Conservation (phyloP, 495 filamentous ascomycete genomes). For the Penicillium chermesinum region DNA sequence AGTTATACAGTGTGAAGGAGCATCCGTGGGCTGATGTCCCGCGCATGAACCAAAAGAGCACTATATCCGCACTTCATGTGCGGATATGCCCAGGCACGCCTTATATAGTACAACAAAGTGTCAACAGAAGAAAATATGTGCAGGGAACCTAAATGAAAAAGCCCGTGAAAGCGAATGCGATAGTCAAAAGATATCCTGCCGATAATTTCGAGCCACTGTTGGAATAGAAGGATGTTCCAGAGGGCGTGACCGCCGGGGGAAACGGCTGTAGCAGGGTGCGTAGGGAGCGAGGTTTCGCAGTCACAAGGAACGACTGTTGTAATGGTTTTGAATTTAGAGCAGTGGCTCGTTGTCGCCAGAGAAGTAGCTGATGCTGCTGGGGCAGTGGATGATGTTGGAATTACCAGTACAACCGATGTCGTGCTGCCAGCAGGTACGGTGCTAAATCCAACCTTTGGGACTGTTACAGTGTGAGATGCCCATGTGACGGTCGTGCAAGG, state of each 20-base stretch:
- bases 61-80: too few species aligned
- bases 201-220: neutral
- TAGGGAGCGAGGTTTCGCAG: neutral
- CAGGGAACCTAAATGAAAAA: neutral
- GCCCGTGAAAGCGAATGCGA: neutral
- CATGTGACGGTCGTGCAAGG: constrained; percentile 59
- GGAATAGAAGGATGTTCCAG: neutral
- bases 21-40: too few species aligned
- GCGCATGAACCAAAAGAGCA: too few species aligned
- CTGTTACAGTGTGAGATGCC: constrained; percentile 58
- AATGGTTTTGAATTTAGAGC: neutral
- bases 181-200: neutral
- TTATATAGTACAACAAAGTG: neutral
- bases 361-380: neutral
- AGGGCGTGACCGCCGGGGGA: neutral
- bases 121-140: neutral
- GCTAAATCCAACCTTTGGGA: constrained; percentile 67
- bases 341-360: neutral
- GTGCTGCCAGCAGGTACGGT: constrained; percentile 42
- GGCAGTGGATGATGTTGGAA: neutral
- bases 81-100: too few species aligned
- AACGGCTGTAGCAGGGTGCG: neutral
- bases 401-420: constrained; percentile 21
- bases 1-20: too few species aligned
- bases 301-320: neutral